These are phyloP conservation scores for Lasiodiplodia theobromae DNA, from an alignment of 2,329 filamentous ascomycete species.

Conservation along the genomic window DNA sequence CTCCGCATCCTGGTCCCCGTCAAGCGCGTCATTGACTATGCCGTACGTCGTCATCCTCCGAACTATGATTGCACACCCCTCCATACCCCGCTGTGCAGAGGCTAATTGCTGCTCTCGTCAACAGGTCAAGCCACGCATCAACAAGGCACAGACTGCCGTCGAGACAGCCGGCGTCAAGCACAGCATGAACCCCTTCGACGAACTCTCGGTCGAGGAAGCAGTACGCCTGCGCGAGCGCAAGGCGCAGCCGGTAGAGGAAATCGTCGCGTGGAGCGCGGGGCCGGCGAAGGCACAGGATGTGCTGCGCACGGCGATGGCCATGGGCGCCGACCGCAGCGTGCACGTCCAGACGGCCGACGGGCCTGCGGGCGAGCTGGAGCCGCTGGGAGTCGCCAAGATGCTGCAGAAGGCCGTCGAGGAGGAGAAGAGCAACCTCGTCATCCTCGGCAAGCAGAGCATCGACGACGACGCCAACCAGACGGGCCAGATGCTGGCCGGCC, in stretches of 20 bases:
- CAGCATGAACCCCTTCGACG: conserved; percentile 99
- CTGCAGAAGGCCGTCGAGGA: conserved; percentile 79
- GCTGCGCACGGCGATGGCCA: conserved; percentile 95
- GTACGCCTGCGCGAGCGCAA: conserved; percentile 88
- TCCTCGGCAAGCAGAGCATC: conserved; percentile 97
- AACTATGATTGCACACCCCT: background rate
- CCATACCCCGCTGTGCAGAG: background rate
- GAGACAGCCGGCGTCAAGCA: conserved; percentile 95
- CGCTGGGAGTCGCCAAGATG: conserved; percentile 89
- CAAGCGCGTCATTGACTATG: conserved; percentile 67
- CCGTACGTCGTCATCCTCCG: conserved; percentile 47
- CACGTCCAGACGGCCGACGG: conserved; percentile 68
- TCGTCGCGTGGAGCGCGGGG: conserved; percentile 86
- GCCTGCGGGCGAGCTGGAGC: conserved; percentile 78
- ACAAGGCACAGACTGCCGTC: conserved; percentile 80
- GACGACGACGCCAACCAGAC: conserved; percentile 97
- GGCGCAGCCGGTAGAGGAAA: conserved; percentile 82
- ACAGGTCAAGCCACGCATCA: conserved; percentile 74
- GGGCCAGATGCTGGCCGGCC: conserved; percentile 94
- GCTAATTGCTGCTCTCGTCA: conserved; percentile 23
- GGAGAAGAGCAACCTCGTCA: conserved; percentile 88
- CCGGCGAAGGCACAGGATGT: conserved; percentile 87
- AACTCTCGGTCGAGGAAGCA: conserved; percentile 95
- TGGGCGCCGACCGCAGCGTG: conserved; percentile 93
- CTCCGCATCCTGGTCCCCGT: conserved; percentile 63